Evolutionary conservation across 2,329 filamentous ascomycete genomes (phyloP).

Genomic region (Sporothrix dimorphospora): DNA sequence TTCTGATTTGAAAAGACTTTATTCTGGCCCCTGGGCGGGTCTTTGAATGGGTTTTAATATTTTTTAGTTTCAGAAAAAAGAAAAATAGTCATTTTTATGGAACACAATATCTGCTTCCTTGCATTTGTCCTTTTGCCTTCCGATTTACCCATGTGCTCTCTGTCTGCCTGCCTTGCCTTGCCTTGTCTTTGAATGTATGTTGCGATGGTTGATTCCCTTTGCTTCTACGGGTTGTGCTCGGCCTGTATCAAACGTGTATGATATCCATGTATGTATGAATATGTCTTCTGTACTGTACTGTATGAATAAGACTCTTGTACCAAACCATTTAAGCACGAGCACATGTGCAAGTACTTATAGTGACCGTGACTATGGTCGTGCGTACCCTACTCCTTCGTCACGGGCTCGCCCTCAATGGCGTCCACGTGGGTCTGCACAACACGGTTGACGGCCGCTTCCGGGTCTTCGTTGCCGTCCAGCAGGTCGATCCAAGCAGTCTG

Average conservation of each 20-base stretch:
- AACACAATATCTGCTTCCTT: constrained; percentile 16
- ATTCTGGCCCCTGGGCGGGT: constrained; percentile 9
- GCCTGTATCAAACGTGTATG: not conserved
- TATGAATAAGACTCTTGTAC: not conserved
- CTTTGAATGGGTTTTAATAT: not conserved
- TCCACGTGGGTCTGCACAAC: constrained; percentile 55
- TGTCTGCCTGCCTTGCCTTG: not conserved
- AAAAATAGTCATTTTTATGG: constrained; percentile 23
- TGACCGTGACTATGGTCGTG: not conserved
- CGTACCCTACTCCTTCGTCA: constrained; percentile 32
- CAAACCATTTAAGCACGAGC: not conserved
- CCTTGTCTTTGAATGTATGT: not conserved
- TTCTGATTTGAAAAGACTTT: not conserved
- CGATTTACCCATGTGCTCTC: not conserved
- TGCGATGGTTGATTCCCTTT: constrained; percentile 10
- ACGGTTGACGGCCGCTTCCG: constrained; percentile 52
- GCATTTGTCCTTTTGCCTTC: not conserved
- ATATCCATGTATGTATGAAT: constrained; percentile 1
- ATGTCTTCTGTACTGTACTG: not conserved
- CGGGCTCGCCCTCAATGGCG: constrained; percentile 55
- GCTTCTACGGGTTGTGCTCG: not conserved
- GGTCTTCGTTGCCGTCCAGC: constrained; percentile 56
- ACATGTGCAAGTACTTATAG: not conserved
- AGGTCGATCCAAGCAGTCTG: constrained; percentile 60
- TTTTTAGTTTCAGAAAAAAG: constrained; percentile 20